Evolutionary conservation across 805 yeast species (phyloP).

Genomic region (Ogataea pignaliae): DNA sequence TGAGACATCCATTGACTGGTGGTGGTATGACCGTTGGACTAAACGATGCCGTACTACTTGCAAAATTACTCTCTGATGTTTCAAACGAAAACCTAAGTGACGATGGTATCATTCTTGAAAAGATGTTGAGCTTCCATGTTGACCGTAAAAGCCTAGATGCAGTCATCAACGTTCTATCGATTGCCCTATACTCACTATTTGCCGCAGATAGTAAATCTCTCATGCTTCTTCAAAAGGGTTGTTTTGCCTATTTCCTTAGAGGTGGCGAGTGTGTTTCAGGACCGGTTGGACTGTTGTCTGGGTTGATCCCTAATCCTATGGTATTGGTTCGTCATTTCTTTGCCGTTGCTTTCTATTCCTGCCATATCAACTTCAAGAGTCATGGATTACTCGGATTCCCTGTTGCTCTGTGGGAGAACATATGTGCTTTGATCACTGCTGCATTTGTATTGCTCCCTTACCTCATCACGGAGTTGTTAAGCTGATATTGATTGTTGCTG

Average conservation of each 20-base stretch:
- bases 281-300: constrained; percentile 82
- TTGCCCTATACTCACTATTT: constrained; percentile 84
- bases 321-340: constrained; percentile 80
- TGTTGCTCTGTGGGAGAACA: constrained; percentile 62
- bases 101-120: constrained; percentile 49
- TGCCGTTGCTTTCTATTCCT: constrained; percentile 82
- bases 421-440: constrained; percentile 70
- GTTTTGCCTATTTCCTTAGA: constrained; percentile 76
- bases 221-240: constrained; percentile 74
- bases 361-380: constrained; percentile 60
- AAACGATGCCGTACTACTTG: constrained; percentile 72
- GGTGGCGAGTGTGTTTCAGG: constrained; percentile 79
- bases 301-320: constrained; percentile 72
- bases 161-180: constrained; percentile 84
- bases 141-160: constrained; percentile 76
- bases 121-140: constrained; percentile 63
- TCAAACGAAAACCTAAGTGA: constrained; percentile 53
- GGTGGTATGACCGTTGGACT: constrained; percentile 99
- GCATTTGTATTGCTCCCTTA: constrained; percentile 76
- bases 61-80: constrained; percentile 55
- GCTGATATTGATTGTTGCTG: constrained; percentile 2
- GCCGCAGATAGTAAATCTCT: constrained; percentile 76
- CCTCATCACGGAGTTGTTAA: constrained; percentile 34
- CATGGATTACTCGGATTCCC: constrained; percentile 68
- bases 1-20: constrained; percentile 98